phyloP scores from a whole-genome alignment of 345 rosid genomes.

The Reutealis trisperma region DNA sequence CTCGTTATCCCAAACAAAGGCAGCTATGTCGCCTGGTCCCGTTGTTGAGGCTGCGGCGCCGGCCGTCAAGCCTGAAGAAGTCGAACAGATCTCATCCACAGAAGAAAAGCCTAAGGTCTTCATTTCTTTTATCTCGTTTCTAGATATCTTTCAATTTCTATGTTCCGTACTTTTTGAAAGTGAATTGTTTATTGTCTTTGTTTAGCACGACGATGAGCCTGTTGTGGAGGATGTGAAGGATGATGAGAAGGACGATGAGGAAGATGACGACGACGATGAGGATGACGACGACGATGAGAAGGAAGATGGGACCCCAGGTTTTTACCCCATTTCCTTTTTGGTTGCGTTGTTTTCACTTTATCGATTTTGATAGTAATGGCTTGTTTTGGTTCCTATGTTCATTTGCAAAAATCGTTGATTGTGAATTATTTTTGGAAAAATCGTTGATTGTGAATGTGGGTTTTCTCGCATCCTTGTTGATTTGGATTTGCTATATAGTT shows the following conservation, averaged over 20 bases:
- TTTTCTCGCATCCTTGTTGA: not conserved
- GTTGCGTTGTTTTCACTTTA: not conserved
- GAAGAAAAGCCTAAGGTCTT: constrained; percentile 49
- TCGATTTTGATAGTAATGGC: not conserved
- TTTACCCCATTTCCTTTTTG: too few relatives aligned
- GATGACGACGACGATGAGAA: constrained; percentile 68
- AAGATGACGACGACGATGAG: constrained; percentile 71
- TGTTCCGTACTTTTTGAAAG: not conserved
- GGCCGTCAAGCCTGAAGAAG: constrained; percentile 33
- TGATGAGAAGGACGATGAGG: constrained; percentile 57
- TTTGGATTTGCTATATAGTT: not conserved
- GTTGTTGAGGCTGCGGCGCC: constrained; percentile 44
- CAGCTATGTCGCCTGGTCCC: constrained; percentile 64
- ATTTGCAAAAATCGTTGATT: not conserved
- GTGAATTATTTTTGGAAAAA: not conserved
- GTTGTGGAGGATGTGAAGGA: constrained; percentile 78
- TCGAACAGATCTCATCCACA: constrained; percentile 25
- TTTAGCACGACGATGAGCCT: constrained; percentile 49
- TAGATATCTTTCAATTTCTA: not conserved
- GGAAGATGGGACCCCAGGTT: constrained; percentile 63
- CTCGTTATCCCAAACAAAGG: constrained; percentile 3
- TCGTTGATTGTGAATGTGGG: not conserved
- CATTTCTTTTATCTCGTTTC: not conserved
- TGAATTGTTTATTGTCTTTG: not conserved
- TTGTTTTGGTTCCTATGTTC: not conserved